These are phyloP conservation scores for Penicillium verrucosum DNA, from an alignment of 2,329 filamentous ascomycete genomes.

Conservation along the genomic window DNA sequence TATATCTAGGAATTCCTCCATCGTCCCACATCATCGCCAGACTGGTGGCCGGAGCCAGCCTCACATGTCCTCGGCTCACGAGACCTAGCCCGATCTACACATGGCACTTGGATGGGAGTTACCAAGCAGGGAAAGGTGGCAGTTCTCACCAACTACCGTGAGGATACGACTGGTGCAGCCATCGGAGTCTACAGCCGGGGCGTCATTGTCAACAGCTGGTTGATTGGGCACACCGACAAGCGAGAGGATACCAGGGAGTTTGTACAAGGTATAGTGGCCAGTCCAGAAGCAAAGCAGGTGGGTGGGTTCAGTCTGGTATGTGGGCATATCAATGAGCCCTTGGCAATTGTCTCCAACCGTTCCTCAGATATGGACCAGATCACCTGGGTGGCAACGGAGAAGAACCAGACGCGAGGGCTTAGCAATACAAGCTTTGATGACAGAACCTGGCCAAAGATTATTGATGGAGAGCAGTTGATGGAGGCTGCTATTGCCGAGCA, in stretches of 20 bases:
- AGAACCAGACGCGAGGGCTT: slow-evolving; percentile 55
- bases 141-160: slow-evolving; percentile 63
- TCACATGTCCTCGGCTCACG: slow-evolving; percentile 58
- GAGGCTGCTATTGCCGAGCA: slow-evolving; percentile 49
- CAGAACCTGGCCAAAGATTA: slow-evolving; percentile 60
- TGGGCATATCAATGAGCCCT: slow-evolving; percentile 52
- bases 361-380: slow-evolving; percentile 52
- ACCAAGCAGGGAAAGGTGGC: slow-evolving; percentile 60
- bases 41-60: slow-evolving; percentile 59
- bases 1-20: slow-evolving; percentile 58
- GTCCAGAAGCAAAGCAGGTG: slow-evolving; percentile 54
- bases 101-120: slow-evolving; percentile 64
- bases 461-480: slow-evolving; percentile 55
- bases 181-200: slow-evolving; percentile 53
- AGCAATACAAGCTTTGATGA: slow-evolving; percentile 62
- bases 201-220: slow-evolving; percentile 58
- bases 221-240: slow-evolving; percentile 45
- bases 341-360: slow-evolving; percentile 63
- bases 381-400: slow-evolving; percentile 49
- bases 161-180: slow-evolving; percentile 48
- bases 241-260: slow-evolving; percentile 50
- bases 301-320: slow-evolving; percentile 64
- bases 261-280: slow-evolving; percentile 53
- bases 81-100: slow-evolving; percentile 57
- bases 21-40: slow-evolving; percentile 57